Base-by-base conservation (phyloP, 2,329 filamentous ascomycete genomes). In the Furcasterigmium sp. region DNA sequence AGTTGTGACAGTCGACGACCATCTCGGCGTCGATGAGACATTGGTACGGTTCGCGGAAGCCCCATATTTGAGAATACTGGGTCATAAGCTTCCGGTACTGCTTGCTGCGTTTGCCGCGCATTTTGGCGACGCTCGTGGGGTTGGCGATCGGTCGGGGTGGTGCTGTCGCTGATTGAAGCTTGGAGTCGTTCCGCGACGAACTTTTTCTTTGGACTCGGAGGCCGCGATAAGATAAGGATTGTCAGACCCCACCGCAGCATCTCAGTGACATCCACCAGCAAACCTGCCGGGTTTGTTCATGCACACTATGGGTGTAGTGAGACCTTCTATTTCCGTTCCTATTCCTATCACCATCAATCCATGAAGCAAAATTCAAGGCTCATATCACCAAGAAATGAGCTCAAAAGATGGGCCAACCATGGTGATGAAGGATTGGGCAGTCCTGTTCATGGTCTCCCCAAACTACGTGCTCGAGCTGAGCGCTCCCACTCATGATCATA, bases 41-140 rank as follows among this genome's bases (percentile, higher is more conserved):
- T 69, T 97, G 93, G 68, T 96, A 97, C 10, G 93, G 90, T 67
- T 93, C 87, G 54, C 91, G 87, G 64, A 96, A 96, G 47, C 86
- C 85, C 61, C 95, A 96, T 47, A 82, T 83, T 63, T 91, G 77
- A 59, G 84, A 82, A 76, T 91, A 95, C 60, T 91, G 85, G 67
- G 89, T 84, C 84, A 98, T 94, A 58, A 96, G 82, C 81, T 96
- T 96, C 55, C 73, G 72, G 55, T 77, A 77, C 53, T 75, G 72
- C 51, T 76, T 76, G 46, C 48, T 51, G 29, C 73, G 64, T 59
- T 75, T 75, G 42, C 70, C 72, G 56, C 72, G 70, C 65, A 73
- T 73, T 6, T 53, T 68, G 52, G 42, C 15, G 19, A 41, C n/a
- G n/a, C 41, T 11, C 26, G 21, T 39, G 37, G 14, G 36, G 14